Percentiles rank a stretch among this genome's conserved stretches.
Conservation (phyloP, 2,329 filamentous ascomycete genomes). For the Sporothrix mexicana region DNA sequence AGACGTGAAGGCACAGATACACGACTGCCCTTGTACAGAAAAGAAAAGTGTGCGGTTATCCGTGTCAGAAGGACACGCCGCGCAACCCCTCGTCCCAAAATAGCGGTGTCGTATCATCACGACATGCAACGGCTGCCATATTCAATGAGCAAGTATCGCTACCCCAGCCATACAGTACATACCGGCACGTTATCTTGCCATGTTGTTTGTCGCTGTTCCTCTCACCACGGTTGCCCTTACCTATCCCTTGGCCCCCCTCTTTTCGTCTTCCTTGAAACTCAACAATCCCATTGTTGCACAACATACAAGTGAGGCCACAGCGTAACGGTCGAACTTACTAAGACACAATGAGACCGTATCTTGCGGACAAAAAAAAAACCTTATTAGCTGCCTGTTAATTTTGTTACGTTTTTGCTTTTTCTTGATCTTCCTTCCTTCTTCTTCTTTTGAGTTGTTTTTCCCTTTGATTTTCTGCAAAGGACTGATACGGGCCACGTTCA, state of each 20-base stretch:
- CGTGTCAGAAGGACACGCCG: not conserved
- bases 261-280: not conserved
- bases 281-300: not conserved
- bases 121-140: not conserved
- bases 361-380: not conserved
- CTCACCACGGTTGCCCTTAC: not conserved
- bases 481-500: not conserved
- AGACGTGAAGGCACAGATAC: not conserved
- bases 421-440: not conserved
- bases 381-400: not conserved
- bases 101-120: constrained; percentile 19
- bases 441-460: too few relatives aligned
- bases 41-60: not conserved
- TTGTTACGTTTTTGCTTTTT: not conserved
- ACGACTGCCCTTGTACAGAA: too few relatives aligned
- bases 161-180: too few relatives aligned
- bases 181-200: not conserved
- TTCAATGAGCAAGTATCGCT: not conserved
- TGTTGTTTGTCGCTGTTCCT: not conserved
- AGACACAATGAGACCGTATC: not conserved
- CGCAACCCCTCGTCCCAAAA: not conserved
- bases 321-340: not conserved
- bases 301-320: not conserved
- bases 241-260: not conserved
- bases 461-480: not conserved